phyloP scores from a whole-genome alignment of 371 early-diverging fungal species.

The Zopfochytrium polystomum region DNA sequence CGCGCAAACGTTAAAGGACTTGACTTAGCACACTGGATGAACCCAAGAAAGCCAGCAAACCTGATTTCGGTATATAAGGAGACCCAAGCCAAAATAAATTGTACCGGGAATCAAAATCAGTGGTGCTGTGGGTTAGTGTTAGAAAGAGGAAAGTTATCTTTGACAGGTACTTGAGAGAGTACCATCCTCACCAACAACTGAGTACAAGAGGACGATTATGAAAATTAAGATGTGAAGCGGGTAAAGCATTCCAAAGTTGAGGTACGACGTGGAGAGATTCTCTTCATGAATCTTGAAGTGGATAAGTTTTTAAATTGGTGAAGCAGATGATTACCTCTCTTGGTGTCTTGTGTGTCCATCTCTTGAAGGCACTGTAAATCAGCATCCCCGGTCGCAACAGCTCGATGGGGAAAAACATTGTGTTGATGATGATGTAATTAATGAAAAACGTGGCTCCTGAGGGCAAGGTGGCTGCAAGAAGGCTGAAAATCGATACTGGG shows the following conservation, averaged over 20 bases:
- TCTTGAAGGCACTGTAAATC: slow-evolving; percentile 21
- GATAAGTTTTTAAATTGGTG: background rate
- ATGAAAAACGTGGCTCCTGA: slow-evolving; percentile 45
- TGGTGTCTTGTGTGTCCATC: slow-evolving; percentile 33
- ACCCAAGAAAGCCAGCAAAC: slow-evolving; percentile 1
- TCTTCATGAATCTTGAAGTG: slow-evolving; percentile 28
- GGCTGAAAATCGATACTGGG: slow-evolving; percentile 32
- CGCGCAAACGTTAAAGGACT: background rate
- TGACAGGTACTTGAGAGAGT: background rate
- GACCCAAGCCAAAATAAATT: slow-evolving; percentile 39
- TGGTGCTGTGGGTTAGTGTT: slow-evolving; percentile 30
- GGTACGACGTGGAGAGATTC: slow-evolving; percentile 30
- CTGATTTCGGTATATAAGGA: slow-evolving; percentile 43
- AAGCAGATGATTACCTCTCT: slow-evolving; percentile 28
- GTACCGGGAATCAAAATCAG: slow-evolving; percentile 43
- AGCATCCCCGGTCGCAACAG: slow-evolving; percentile 37
- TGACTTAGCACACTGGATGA: too few species aligned
- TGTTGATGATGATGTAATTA: slow-evolving; percentile 42
- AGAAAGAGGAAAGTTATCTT: background rate
- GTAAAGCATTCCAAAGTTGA: slow-evolving; percentile 41
- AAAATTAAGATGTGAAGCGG: slow-evolving; percentile 45
- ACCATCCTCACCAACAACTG: slow-evolving; percentile 26
- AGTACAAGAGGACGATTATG: slow-evolving; percentile 40
- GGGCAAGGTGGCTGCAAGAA: slow-evolving; percentile 37
- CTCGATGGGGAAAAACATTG: slow-evolving; percentile 37